Percentiles rank a stretch among this genome's conserved stretches.
Evolutionary conservation across 2,329 filamentous ascomycete species (phyloP).

Genomic region (Aspergillus uvarum): DNA sequence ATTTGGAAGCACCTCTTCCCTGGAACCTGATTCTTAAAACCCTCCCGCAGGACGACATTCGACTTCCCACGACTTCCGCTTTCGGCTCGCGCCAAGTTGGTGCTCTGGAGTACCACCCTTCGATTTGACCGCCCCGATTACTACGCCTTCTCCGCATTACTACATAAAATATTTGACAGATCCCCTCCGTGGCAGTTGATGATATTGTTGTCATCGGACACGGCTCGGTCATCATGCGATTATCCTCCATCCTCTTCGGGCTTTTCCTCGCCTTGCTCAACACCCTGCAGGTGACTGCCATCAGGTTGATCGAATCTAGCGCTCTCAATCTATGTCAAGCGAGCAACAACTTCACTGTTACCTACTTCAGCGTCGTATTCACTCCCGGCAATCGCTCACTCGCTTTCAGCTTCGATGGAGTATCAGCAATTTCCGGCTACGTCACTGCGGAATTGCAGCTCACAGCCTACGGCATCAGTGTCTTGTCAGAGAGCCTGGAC

Average conservation of each 20-base stretch:
- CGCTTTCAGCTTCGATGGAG: conserved; percentile 71
- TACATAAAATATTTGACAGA: conserved; percentile 12
- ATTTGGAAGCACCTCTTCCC: conserved; percentile 12
- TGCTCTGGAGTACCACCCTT: conserved; percentile 34
- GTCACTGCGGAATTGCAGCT: conserved; percentile 60
- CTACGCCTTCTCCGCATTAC: conserved; percentile 2
- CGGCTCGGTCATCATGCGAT: conserved; percentile 32
- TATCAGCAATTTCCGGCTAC: conserved; percentile 62
- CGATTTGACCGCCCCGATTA: conserved; percentile 10
- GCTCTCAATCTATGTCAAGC: conserved; percentile 82
- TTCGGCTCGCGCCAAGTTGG: conserved; percentile 35
- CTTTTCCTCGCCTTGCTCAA: conserved; percentile 44
- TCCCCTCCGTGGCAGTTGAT: conserved; percentile 8
- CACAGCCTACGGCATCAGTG: conserved; percentile 77
- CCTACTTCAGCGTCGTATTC: conserved; percentile 76
- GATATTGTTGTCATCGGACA: conserved; percentile 2
- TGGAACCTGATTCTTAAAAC: background rate
- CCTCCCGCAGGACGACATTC: conserved; percentile 9
- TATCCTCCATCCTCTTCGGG: conserved; percentile 34
- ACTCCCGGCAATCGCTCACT: conserved; percentile 65
- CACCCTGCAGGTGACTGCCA: conserved; percentile 56
- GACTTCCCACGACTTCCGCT: conserved; percentile 31
- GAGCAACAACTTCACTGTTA: conserved; percentile 81
- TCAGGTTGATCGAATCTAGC: conserved; percentile 72
- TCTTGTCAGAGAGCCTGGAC: conserved; percentile 66